These are phyloP conservation scores for Pontederia crassipes DNA, from an alignment of 176 grass and related monocot genomes.

Conservation along the genomic window DNA sequence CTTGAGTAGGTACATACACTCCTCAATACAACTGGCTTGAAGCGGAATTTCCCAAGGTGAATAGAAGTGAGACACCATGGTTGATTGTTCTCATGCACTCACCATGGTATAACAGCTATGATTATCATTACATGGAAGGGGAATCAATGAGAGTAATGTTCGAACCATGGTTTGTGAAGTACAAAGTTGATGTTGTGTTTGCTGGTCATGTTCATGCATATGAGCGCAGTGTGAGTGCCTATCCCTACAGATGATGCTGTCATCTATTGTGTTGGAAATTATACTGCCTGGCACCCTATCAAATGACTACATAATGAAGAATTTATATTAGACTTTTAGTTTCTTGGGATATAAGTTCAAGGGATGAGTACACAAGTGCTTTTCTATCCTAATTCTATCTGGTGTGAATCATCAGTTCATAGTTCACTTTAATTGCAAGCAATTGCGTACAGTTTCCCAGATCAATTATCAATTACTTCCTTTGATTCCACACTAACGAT, in stretches of 20 bases:
- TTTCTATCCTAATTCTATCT: neutral
- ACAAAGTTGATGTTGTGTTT: constrained; percentile 83
- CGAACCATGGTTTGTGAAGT: constrained; percentile 71
- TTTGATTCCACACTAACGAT: too few species aligned
- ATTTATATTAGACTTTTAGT: too few species aligned
- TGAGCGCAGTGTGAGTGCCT: constrained; percentile 56
- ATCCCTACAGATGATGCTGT: neutral
- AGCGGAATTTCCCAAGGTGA: constrained; percentile 70
- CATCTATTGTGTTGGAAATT: too few species aligned
- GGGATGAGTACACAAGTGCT: neutral
- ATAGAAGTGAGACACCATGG: constrained; percentile 89
- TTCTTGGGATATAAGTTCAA: neutral
- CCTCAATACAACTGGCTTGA: constrained; percentile 88
- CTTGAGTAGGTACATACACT: constrained; percentile 62
- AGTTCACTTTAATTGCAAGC: too few species aligned
- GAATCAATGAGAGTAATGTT: constrained; percentile 89
- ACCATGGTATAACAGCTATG: constrained; percentile 95
- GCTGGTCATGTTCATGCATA: constrained; percentile 89
- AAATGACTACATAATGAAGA: too few species aligned
- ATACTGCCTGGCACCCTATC: too few species aligned
- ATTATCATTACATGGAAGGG: constrained; percentile 94
- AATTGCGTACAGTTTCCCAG: too few species aligned
- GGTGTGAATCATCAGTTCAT: neutral
- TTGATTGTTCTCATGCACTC: constrained; percentile 77
- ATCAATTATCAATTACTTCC: too few species aligned